Percentiles rank a stretch among this genome's conserved stretches.
Conservation (phyloP, 2,329 filamentous ascomycete genomes). For the Botrytis medusae region DNA sequence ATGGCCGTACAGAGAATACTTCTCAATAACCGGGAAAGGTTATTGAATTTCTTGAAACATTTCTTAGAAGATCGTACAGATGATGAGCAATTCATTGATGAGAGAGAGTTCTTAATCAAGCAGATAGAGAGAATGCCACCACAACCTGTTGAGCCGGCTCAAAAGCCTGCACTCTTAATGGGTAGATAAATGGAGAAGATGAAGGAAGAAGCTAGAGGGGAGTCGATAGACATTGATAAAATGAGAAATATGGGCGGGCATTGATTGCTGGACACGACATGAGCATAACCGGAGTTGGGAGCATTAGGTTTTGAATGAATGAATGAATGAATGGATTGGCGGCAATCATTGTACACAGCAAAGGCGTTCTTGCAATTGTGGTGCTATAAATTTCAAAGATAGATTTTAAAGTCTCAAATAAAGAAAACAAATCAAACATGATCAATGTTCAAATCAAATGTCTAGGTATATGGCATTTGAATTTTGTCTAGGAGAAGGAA, state of each 20-base stretch:
- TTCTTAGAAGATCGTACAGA: conserved; percentile 95
- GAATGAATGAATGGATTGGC: conserved; percentile 1
- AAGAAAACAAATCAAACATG: not conserved
- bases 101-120: conserved; percentile 94
- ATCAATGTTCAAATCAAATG: not conserved
- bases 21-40: conserved; percentile 90
- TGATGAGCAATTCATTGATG: conserved; percentile 97
- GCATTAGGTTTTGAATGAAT: conserved; percentile 22
- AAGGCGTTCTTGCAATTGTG: conserved; percentile 19
- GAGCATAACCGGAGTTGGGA: conserved; percentile 22
- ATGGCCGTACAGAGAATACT: conserved; percentile 91
- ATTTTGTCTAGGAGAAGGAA: not conserved
- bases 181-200: conserved; percentile 29
- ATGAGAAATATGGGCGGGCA: conserved; percentile 19
- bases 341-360: conserved; percentile 17
- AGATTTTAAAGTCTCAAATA: conserved; percentile 4
- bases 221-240: conserved; percentile 23
- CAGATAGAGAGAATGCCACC: conserved; percentile 75
- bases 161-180: conserved; percentile 40
- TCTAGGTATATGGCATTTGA: not conserved
- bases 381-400: not conserved
- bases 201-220: conserved; percentile 4
- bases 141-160: conserved; percentile 49
- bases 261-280: conserved; percentile 22
- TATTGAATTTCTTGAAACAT: conserved; percentile 83